phyloP scores from a whole-genome alignment of 2,329 filamentous ascomycete genomes.

The Alternaria infectoria region DNA sequence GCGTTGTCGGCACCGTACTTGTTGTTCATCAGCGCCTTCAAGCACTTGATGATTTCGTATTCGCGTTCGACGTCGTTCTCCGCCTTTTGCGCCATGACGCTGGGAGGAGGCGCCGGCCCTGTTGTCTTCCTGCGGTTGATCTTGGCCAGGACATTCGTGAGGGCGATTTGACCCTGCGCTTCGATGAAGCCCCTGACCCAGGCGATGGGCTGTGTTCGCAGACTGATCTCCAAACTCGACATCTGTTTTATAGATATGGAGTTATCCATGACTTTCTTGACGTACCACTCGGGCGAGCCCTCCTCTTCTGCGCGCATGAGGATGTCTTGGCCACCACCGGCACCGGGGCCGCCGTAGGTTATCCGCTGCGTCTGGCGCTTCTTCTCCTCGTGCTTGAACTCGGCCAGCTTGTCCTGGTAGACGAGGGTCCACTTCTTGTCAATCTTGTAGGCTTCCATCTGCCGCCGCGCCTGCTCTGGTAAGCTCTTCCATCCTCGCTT shows the following conservation, averaged over 20 bases:
- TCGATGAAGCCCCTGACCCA: slow-evolving; percentile 98
- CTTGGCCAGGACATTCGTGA: slow-evolving; percentile 91
- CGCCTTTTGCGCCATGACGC: slow-evolving; percentile 55
- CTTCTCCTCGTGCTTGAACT: slow-evolving; percentile 94
- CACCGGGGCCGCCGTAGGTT: slow-evolving; percentile 58
- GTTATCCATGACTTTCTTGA: slow-evolving; percentile 95
- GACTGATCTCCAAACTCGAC: slow-evolving; percentile 89
- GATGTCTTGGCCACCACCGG: slow-evolving; percentile 59
- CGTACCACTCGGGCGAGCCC: slow-evolving; percentile 97
- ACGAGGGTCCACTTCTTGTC: slow-evolving; percentile 98
- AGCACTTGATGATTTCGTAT: slow-evolving; percentile 96
- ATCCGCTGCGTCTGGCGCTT: slow-evolving; percentile 75
- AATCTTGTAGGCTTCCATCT: slow-evolving; percentile 95
- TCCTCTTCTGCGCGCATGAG: slow-evolving; percentile 87
- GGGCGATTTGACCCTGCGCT: slow-evolving; percentile 92
- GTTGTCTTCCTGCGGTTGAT: slow-evolving; percentile 86
- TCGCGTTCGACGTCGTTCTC: slow-evolving; percentile 89
- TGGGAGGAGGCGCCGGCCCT: slow-evolving; percentile 69
- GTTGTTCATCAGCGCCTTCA: slow-evolving; percentile 99
- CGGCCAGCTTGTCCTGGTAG: slow-evolving; percentile 90
- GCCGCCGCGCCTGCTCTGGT: slow-evolving; percentile 89
- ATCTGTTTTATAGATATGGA: slow-evolving; percentile 89
- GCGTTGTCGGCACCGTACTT: slow-evolving; percentile 98
- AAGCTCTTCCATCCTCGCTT: slow-evolving; percentile 97
- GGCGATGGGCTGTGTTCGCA: slow-evolving; percentile 92